These are phyloP conservation scores for Cyclospora cayetanensis DNA, from an alignment of 169 alveolate species.

Conservation along the genomic window DNA sequence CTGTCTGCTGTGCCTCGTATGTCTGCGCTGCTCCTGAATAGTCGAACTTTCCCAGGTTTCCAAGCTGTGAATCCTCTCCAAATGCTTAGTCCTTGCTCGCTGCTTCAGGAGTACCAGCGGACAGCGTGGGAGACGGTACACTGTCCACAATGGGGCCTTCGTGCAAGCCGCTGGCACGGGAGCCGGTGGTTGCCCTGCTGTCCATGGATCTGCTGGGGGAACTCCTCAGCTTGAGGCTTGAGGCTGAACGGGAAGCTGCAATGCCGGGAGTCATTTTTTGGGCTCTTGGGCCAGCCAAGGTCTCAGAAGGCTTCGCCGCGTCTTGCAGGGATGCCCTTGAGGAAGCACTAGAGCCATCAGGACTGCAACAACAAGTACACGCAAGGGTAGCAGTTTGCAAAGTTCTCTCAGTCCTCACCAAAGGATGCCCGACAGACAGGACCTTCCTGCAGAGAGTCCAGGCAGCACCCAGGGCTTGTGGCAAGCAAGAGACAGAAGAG, in stretches of 20 bases:
- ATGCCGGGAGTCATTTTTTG: neutral
- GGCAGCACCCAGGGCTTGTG: no score
- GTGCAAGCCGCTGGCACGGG: neutral
- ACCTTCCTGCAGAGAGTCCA: no score
- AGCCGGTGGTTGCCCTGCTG: neutral
- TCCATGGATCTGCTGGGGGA: neutral
- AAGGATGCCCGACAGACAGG: no score
- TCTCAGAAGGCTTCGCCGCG: neutral
- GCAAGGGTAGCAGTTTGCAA: no score
- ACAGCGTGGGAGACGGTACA: neutral
- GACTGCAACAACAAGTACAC: neutral
- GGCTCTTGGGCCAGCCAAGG: neutral
- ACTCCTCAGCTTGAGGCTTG: neutral
- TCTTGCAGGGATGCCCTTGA: neutral
- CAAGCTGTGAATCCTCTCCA: no score
- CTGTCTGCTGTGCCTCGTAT: no score
- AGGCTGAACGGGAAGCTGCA: neutral
- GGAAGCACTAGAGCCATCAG: neutral
- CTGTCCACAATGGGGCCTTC: neutral
- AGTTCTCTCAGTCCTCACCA: no score
- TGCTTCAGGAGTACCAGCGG: neutral
- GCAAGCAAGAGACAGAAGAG: no score
- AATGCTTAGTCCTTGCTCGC: neutral
- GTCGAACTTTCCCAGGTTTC: no score
- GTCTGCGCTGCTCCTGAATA: no score